phyloP scores from a whole-genome alignment of 1,284 basidiomycete genomes.

The Ustilago trichophora region DNA sequence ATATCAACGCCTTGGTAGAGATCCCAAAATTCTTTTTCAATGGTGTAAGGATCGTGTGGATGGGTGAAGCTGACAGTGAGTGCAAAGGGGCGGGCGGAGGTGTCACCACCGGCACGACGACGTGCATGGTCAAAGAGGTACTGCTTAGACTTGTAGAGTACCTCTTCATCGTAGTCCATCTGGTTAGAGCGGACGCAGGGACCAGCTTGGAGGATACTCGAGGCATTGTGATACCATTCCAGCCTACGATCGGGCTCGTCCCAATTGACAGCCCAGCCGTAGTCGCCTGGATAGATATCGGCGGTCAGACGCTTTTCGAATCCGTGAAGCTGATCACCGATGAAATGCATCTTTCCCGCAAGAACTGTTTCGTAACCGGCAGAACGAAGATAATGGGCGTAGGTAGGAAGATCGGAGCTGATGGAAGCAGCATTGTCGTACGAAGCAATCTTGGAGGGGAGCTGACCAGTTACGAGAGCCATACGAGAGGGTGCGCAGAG shows the following conservation, averaged over 20 bases:
- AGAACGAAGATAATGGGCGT: constrained; percentile 33
- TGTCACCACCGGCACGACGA: constrained; percentile 2
- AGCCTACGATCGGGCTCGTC: constrained; percentile 31
- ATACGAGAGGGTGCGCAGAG: constrained; percentile 40
- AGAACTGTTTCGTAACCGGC: constrained; percentile 36
- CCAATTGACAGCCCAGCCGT: constrained; percentile 43
- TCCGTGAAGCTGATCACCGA: constrained; percentile 39
- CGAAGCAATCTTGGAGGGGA: constrained; percentile 30
- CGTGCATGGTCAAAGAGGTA: constrained; percentile 35
- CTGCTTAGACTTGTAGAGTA: constrained; percentile 37
- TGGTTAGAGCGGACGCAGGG: constrained; percentile 38
- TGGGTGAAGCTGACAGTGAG: constrained; percentile 40
- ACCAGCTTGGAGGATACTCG: constrained; percentile 37
- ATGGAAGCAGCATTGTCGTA: constrained; percentile 39
- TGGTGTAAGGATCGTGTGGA: constrained; percentile 42
- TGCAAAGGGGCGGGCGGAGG: constrained; percentile 17
- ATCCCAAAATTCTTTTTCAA: constrained; percentile 36
- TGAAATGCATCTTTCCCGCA: constrained; percentile 41
- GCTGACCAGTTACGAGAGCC: constrained; percentile 38
- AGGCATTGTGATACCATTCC: constrained; percentile 42
- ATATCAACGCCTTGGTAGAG: constrained; percentile 33
- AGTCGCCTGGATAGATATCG: constrained; percentile 40
- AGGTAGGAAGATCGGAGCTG: constrained; percentile 37
- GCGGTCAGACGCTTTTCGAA: constrained; percentile 42
- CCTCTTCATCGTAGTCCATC: constrained; percentile 45